phyloP scores from a whole-genome alignment of 768 basidiomycete species.

The Termitomyces sp. region DNA sequence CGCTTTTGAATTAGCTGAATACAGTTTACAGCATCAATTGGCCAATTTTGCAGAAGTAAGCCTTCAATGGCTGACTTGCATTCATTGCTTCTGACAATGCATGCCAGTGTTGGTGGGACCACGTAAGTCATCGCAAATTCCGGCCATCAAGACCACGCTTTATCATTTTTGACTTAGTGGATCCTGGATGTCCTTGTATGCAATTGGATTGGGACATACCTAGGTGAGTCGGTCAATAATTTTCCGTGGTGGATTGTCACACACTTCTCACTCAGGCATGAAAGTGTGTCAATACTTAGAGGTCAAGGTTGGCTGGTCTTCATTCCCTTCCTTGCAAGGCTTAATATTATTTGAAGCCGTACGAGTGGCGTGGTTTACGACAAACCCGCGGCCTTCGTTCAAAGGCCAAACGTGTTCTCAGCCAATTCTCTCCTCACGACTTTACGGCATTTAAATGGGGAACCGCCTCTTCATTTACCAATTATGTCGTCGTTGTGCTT shows the following conservation, averaged over 20 bases:
- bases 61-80: slow-evolving; percentile 11
- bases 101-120: slow-evolving; percentile 88
- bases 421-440: slow-evolving; percentile 84
- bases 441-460: slow-evolving; percentile 90
- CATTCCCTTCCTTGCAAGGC: neutral
- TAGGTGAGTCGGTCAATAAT: slow-evolving; percentile 43
- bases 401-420: slow-evolving; percentile 75
- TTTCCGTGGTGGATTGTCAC: slow-evolving; percentile 1
- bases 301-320: slow-evolving; percentile 60
- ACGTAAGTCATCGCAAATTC: slow-evolving; percentile 48
- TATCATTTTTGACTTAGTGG: slow-evolving; percentile 50
- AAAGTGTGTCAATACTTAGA: slow-evolving; percentile 84
- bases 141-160: slow-evolving; percentile 6
- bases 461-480: slow-evolving; percentile 66
- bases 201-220: slow-evolving; percentile 85
- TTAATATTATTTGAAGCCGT: slow-evolving; percentile 47
- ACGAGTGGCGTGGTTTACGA: slow-evolving; percentile 80
- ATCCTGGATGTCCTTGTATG: slow-evolving; percentile 82
- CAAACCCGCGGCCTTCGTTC: slow-evolving; percentile 75
- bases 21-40: slow-evolving; percentile 84
- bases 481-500: slow-evolving; percentile 73
- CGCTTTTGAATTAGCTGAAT: slow-evolving; percentile 86
- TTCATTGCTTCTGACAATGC: slow-evolving; percentile 13
- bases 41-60: slow-evolving; percentile 83
- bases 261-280: slow-evolving; percentile 53